A percentile compares a stretch with the other conserved stretches of the same genome.
Evolutionary conservation across 352 stramenopile species (phyloP).

Genomic region (Globisporangium nodosum): DNA sequence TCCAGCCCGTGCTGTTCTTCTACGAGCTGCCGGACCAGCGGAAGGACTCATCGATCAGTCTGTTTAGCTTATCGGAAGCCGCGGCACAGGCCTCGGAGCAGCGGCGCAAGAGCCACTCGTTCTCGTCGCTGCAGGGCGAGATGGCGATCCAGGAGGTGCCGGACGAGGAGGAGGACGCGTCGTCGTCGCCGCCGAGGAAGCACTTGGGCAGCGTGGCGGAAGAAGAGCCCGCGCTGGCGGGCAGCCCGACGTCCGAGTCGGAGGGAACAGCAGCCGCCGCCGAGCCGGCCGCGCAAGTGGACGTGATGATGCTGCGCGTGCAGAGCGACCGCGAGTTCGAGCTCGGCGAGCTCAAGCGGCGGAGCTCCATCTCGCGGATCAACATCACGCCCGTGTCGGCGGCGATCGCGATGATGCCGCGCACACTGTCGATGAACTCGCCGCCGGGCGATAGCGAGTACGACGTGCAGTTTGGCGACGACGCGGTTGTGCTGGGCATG

Average conservation of each 20-base stretch:
- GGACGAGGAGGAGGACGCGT: constrained; percentile 22
- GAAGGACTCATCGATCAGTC: constrained; percentile 76
- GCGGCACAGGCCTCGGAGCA: constrained; percentile 28
- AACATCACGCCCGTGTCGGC: constrained; percentile 75
- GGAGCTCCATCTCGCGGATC: constrained; percentile 43
- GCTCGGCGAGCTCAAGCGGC: constrained; percentile 39
- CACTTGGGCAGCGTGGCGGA: constrained; percentile 25
- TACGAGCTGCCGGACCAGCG: constrained; percentile 80
- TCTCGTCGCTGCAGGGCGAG: constrained; percentile 46
- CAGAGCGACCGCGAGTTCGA: constrained; percentile 49
- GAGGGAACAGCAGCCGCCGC: neutral
- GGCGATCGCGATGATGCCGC: constrained; percentile 75
- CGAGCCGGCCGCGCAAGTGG: neutral
- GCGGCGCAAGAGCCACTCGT: constrained; percentile 51
- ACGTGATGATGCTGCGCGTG: constrained; percentile 32
- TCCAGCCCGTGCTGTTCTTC: constrained; percentile 79
- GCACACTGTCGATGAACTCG: constrained; percentile 70
- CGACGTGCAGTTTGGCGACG: constrained; percentile 67
- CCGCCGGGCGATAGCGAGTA: constrained; percentile 50
- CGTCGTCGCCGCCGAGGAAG: constrained; percentile 25
- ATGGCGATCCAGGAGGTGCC: constrained; percentile 46
- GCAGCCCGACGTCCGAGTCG: neutral
- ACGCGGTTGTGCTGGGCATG: constrained; percentile 70
- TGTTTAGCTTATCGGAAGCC: constrained; percentile 36
- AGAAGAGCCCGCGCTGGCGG: constrained; percentile 17